Evolutionary conservation across 208 protist species (phyloP), one percentile per base, ranked within the genome.

Genomic region (Tritrichomonas foetus): DNA sequence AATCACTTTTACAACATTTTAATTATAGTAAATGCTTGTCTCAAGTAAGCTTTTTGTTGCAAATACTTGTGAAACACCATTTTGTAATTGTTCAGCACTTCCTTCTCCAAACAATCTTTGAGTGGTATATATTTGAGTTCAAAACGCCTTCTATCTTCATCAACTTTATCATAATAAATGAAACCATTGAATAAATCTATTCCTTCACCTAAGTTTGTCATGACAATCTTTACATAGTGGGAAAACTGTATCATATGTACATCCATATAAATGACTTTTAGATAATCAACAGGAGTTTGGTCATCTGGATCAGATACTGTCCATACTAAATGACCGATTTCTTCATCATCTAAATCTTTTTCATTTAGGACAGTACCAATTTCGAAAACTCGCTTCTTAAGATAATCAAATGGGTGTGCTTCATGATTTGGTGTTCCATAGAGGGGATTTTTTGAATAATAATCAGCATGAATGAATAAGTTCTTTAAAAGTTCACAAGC

Each of bases 101-200:
- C 78, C 78, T 57, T 47, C 27, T 20, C 78, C 78, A n/a, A 89
- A 89, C 5, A 89, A n/a, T 89, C 78, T n/a, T 89, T 89, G 53
- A 47, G 78, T 57, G 78, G 78, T 27, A 89, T 53, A 27, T 89
- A 49, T 20, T 47, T 44, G 27, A 89, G 47, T 89, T 89, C 78
- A 39, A 8, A 8, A 14, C 47, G 25, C 41, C 53, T 44, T 27
- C 13, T 20, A 57, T 89, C 78, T 47, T 89, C 78, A 36, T 44
- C 33, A 36, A 89, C 78, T 39, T 89, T 89, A 39, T n/a, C 30
- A 16, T 33, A 39, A 39, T 89, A 41, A n/a, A 20, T 89, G 1
- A 89, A 30, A n/a, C 78, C 78, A 39, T 89, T 57, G 47, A 57
- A 89, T 25, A 20, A 57, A 49, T 89, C 78, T 3, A 89, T 89